phyloP scores from a whole-genome alignment of 306 rosid genomes.

The Acacia acuminata region DNA sequence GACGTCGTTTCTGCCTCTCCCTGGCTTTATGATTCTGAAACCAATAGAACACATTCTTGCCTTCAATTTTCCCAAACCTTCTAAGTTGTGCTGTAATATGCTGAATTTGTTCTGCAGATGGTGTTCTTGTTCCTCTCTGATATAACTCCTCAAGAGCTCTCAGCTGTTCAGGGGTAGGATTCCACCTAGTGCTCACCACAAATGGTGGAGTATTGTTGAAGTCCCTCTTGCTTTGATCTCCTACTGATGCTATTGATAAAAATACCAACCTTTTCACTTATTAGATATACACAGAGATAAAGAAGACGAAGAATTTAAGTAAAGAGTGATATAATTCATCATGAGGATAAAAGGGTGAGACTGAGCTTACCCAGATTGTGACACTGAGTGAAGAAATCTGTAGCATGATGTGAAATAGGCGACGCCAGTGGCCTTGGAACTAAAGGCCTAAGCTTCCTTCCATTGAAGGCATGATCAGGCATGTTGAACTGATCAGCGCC shows the following conservation, averaged over 20 bases:
- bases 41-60: conserved; percentile 82
- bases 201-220: conserved; percentile 43
- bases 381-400: conserved; percentile 60
- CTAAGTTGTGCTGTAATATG: conserved; percentile 71
- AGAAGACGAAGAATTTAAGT: background rate
- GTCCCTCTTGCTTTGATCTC: conserved; percentile 65
- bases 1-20: conserved; percentile 83
- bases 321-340: background rate
- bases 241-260: conserved; percentile 29
- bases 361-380: conserved; percentile 60
- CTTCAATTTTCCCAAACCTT: conserved; percentile 72
- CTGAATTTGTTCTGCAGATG: conserved; percentile 80
- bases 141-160: conserved; percentile 83
- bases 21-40: conserved; percentile 85
- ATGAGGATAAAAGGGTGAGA: background rate
- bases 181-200: conserved; percentile 93
- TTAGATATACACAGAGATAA: background rate
- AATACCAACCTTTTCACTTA: background rate
- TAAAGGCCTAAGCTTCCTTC: conserved; percentile 76
- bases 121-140: conserved; percentile 82
- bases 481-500: conserved; percentile 56
- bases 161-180: conserved; percentile 88
- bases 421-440: conserved; percentile 64
- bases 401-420: conserved; percentile 41
- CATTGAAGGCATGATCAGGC: conserved; percentile 56